Evolutionary conservation across 345 rosid genomes (phyloP), one percentile per base, ranked within the genome.

Genomic region (Aurinia saxatilis): DNA sequence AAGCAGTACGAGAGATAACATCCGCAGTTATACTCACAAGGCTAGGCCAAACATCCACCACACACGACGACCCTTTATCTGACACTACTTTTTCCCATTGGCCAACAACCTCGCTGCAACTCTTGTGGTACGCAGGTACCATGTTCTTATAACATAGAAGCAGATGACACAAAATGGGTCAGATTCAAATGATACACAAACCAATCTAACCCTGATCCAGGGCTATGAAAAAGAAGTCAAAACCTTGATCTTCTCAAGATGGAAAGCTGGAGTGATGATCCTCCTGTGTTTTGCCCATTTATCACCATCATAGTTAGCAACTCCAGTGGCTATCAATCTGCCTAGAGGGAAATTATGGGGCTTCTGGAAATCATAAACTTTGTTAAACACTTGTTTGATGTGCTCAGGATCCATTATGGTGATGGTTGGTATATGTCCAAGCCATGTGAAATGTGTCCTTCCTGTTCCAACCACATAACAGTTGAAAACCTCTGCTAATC

Each of bases 1-100:
- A 88, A 51, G 80, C 82, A 0, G 83, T 76, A 42, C 71, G 75
- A 25, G 81, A 80, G 54, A 80, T 80, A 14, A 63, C 79, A 40
- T 80, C 81, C 6, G 58, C 30, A 0, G 84, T 73, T 53, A 80
- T 66, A 37, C 37, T 67, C 66, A 29, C 49, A 69, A 80, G 65
- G 14, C 61, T 8, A 1, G 73, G 79, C 81, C 79, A 80, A 8
- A 64, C 74, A 11, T 77, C 80, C 5, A 80, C 14, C 34, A 75
- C 81, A 51, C 56, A 57, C 0, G 67, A 42, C 0, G 66, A 61
- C 29, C 65, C 75, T 10, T 72, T 57, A 0, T 19, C 29, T 0
- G 50, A 72, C 6, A 50, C 55, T 36, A 80, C 9, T 30, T 47
- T 50, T 19, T 72, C 61, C 79, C 79, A 72, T 34, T 73, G 10